Evolutionary conservation across 2,329 filamentous ascomycete genomes (phyloP).

Genomic region (Colletotrichum tropicicola): DNA sequence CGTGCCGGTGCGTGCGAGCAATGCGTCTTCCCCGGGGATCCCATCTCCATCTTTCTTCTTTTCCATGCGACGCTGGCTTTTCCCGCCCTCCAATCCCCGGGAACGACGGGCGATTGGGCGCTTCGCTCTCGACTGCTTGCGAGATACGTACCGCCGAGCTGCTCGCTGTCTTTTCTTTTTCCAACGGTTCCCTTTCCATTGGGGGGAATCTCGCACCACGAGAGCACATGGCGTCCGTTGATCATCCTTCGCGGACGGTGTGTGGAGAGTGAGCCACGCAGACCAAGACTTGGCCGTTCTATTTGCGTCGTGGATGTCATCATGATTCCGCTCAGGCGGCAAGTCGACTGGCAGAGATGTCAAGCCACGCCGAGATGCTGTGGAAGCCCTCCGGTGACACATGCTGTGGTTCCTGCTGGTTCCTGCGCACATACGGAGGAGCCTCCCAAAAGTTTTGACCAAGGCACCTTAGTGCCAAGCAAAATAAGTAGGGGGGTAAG

Average conservation of each 20-base stretch:
- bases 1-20: conserved; percentile 4
- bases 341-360: not conserved
- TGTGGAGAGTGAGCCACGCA: not conserved
- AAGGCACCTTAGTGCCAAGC: too few relatives aligned
- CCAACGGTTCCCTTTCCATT: not conserved
- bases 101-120: too few relatives aligned
- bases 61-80: too few relatives aligned
- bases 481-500: too few relatives aligned
- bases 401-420: not conserved
- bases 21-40: conserved; percentile 9
- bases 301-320: too few relatives aligned
- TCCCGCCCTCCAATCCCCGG: not conserved
- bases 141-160: not conserved
- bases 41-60: not conserved
- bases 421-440: too few relatives aligned
- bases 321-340: not conserved
- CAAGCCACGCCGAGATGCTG: not conserved
- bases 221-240: not conserved
- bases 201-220: not conserved
- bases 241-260: not conserved
- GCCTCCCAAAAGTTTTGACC: too few relatives aligned
- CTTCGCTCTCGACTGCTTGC: too few relatives aligned
- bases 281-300: too few relatives aligned
- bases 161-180: not conserved
- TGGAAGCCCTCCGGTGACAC: not conserved